phyloP scores from a whole-genome alignment of 805 yeast species.

The Pichia ethanolica region DNA sequence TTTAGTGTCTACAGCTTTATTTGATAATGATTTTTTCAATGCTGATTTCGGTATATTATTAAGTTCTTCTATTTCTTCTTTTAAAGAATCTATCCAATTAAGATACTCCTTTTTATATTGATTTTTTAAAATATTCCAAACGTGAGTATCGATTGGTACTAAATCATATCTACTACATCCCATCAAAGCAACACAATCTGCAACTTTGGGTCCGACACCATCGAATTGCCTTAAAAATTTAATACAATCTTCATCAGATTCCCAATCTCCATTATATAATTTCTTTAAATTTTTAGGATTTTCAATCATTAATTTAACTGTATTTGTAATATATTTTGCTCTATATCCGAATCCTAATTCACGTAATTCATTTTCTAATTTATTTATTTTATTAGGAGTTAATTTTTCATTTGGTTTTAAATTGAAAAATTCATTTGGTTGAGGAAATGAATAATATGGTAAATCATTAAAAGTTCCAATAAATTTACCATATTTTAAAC shows the following conservation, averaged over 20 bases:
- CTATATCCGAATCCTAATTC: slow-evolving; percentile 78
- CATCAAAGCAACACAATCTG: slow-evolving; percentile 94
- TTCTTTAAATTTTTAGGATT: slow-evolving; percentile 31
- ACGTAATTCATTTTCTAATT: slow-evolving; percentile 31
- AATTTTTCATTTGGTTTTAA: slow-evolving; percentile 10
- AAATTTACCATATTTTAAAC: slow-evolving; percentile 60
- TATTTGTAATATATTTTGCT: slow-evolving; percentile 76
- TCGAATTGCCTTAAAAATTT: slow-evolving; percentile 53
- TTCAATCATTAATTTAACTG: slow-evolving; percentile 53
- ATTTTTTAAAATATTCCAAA: slow-evolving; percentile 78
- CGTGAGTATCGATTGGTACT: slow-evolving; percentile 95
- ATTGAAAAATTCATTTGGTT: slow-evolving; percentile 41
- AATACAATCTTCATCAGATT: slow-evolving; percentile 38
- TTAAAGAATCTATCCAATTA: slow-evolving; percentile 69
- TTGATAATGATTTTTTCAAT: slow-evolving; percentile 6
- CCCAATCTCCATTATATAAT: slow-evolving; percentile 13
- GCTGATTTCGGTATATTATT: background rate
- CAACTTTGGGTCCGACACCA: slow-evolving; percentile 98
- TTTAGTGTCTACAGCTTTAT: slow-evolving; percentile 35
- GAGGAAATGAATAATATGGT: slow-evolving; percentile 67
- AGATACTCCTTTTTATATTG: slow-evolving; percentile 54
- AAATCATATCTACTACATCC: slow-evolving; percentile 76
- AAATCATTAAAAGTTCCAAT: slow-evolving; percentile 47
- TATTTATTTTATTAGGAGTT: background rate
- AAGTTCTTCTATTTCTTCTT: slow-evolving; percentile 32